Base-by-base conservation (phyloP, 257 asterid genomes). In the Lavandula angustifolia region DNA sequence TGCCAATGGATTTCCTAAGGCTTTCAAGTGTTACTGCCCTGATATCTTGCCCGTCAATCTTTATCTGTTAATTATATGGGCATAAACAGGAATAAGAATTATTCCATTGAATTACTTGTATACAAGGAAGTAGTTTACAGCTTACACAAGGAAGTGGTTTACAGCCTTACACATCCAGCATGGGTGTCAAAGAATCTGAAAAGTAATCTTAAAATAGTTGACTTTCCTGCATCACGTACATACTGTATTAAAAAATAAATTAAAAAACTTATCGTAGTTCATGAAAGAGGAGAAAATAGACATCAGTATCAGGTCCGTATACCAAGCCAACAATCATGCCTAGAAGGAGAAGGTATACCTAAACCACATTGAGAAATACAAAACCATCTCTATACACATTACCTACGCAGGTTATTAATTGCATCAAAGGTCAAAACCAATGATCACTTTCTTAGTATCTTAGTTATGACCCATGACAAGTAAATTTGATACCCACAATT, bases 201-300 rank as follows among this genome's bases (percentile, higher is more conserved):
- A 68, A 94, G 91, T 83, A 94, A 76, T 82, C 99, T 90, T 48
- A 94, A 82, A 72, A 94, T 90, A 71, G 99, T 90, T 32, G 99
- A 94, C 75, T 94, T 94, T 57, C 99, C 99, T 94, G 89, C 75
- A 70, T 47, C 62, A 71, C 27, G 31, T 14, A 62, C 9, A 63
- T 33, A 66, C 34, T 59, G 22, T 1, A 38, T 5, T 40, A 31
- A 60, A 65, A 10, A 11, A 17, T 12, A 59, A 16, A 68, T 16
- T 6, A 27, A 14, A 43, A 44, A 54, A 16, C 40, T 34, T 33
- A 52, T 18, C 5, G 31, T 6, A 40, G 43, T 22, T 10, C 18
- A 40, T 18, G 10, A 5, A 42, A 58, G 40, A 40, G 40, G 12
- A n/a, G n/a, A n/a, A n/a, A n/a, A n/a, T n/a, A n/a, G n/a, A n/a